Percentiles rank a stretch among this genome's conserved stretches.
Evolutionary conservation across 2,329 filamentous ascomycete species (phyloP).

Genomic region (Truncatella angustata): DNA sequence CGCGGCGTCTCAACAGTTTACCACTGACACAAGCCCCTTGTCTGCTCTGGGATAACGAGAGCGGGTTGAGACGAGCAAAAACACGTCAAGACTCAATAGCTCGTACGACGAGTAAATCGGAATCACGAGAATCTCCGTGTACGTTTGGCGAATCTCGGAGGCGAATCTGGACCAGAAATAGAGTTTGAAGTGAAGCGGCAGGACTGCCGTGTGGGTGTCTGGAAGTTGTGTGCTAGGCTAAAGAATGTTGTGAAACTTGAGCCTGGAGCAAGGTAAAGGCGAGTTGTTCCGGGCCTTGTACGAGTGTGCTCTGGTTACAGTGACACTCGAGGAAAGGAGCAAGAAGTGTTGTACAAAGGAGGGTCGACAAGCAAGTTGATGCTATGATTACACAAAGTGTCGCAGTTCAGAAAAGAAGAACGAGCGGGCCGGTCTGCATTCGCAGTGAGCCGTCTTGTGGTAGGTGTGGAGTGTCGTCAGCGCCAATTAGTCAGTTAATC

Average conservation of each 20-base stretch:
- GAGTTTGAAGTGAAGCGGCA: neutral
- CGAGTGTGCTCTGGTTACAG: neutral
- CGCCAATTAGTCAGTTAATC: neutral
- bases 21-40: too few relatives aligned
- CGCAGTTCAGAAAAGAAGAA: neutral
- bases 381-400: neutral
- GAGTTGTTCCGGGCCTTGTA: neutral
- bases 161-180: neutral
- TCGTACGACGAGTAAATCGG: too few relatives aligned
- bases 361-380: neutral
- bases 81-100: too few relatives aligned
- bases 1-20: too few relatives aligned
- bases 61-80: too few relatives aligned
- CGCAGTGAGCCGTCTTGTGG: too few relatives aligned
- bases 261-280: too few relatives aligned
- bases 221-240: slow-evolving; percentile 1
- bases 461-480: slow-evolving; percentile 7
- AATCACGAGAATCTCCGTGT: too few relatives aligned
- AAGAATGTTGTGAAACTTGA: too few relatives aligned
- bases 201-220: neutral
- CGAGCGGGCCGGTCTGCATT: slow-evolving; percentile 7
- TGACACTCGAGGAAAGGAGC: neutral
- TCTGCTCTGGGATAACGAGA: too few relatives aligned
- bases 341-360: neutral
- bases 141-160: neutral